Evolutionary conservation across 2,329 filamentous ascomycete species (phyloP), one percentile per base, ranked within the genome.

Genomic region (Mariannaea elegans): DNA sequence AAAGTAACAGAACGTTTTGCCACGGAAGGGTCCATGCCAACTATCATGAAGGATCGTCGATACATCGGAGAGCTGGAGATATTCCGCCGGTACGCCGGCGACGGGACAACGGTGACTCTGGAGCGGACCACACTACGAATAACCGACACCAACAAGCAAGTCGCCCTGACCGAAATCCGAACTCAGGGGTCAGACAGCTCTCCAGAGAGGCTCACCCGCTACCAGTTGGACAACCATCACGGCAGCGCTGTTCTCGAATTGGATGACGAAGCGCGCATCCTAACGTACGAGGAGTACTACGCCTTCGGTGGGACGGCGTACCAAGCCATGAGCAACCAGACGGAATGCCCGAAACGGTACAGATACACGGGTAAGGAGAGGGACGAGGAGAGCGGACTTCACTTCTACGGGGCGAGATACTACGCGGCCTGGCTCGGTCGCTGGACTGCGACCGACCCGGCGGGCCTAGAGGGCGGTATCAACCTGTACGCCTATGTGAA

Each of bases 1-100:
- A 66, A 66, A 42, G 55, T 62, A 0, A 61, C 55, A 10, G 61
- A 61, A 24, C 32, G 49, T 6, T 13, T 21, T 14, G 31, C 44
- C 2, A n/a, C 19, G 3, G 39, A 29, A 9, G 32, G n/a, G 21
- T 27, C 7, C 14, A 51, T 54, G 29, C 27, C 27, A 31, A 55
- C 19, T n/a, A 6, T 18, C 6, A 29, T 48, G 12, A 59, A 56
- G 24, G 50, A 64, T 32, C 56, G 32, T 6, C 10, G 50, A 4
- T 64, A 54, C 18, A 31, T 60, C 4, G 24, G 24, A 12, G n/a
- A 18, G 6, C 13, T 24, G 19, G 56, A 59, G 39, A 38, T 59
- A 13, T 56, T 24, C 29, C 39, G 19, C 12, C 21, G 36, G n/a
- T 38, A 31, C 14, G 32, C 16, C 4, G 48, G 48, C 4, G 36